Evolutionary conservation across 2,329 filamentous ascomycete genomes (phyloP).

Genomic region (Fusarium sacchari): DNA sequence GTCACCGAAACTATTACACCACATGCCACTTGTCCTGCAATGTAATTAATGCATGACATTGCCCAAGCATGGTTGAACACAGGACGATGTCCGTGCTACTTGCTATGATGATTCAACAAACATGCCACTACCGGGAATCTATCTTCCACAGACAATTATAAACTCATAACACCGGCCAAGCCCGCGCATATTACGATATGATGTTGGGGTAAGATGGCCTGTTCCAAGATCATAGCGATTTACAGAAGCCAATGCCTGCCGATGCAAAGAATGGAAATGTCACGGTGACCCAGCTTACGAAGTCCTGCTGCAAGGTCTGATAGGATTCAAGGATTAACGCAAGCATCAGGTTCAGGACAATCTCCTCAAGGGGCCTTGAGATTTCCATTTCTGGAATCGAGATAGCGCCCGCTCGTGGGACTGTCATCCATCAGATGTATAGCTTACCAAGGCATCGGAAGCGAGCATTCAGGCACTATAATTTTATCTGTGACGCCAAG

Average conservation of each 20-base stretch:
- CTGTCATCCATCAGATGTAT: background rate
- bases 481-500: constrained; percentile 43
- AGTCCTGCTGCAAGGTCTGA: background rate
- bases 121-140: constrained; percentile 20
- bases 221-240: background rate
- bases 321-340: constrained; percentile 3
- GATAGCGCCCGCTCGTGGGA: constrained; percentile 27
- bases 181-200: constrained; percentile 13
- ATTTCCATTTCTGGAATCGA: constrained; percentile 30
- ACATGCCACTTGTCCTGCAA: background rate
- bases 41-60: background rate
- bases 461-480: constrained; percentile 28
- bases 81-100: constrained; percentile 8
- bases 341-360: constrained; percentile 33
- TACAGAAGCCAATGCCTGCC: constrained; percentile 2
- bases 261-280: background rate
- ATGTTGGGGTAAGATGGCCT: constrained; percentile 17
- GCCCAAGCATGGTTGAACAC: background rate
- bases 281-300: constrained; percentile 1
- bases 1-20: constrained; percentile 4
- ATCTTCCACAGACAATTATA: background rate
- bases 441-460: constrained; percentile 31
- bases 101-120: constrained; percentile 1
- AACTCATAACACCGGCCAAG: background rate
- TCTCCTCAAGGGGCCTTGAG: background rate